Conservation (phyloP, 2,329 filamentous ascomycete species). For the Ceratocystis cacaofunesta region DNA sequence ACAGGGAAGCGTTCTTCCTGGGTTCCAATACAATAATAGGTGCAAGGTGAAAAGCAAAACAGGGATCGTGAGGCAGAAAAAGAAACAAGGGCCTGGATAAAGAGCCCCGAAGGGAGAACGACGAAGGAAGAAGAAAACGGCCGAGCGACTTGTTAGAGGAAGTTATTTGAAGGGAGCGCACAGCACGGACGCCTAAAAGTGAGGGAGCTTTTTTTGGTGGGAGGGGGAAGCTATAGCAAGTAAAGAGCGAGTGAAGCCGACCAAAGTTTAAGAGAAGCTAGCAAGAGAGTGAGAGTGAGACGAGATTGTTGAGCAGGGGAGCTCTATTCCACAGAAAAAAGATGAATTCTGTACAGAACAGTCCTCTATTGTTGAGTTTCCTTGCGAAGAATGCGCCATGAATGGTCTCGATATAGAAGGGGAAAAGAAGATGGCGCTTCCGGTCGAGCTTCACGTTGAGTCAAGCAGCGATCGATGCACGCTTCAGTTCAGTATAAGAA, state of each 20-base stretch:
- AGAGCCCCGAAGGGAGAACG: not conserved
- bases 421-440: too few species aligned
- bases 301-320: not conserved
- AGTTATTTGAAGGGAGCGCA: conserved; percentile 1
- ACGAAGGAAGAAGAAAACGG: not conserved
- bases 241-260: not conserved
- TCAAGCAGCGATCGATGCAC: not conserved
- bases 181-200: not conserved
- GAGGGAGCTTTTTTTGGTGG: not conserved
- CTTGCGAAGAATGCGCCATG: too few species aligned
- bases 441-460: not conserved
- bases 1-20: not conserved
- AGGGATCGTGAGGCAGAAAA: conserved; percentile 6
- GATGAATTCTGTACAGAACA: too few species aligned
- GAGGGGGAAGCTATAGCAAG: not conserved
- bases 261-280: too few species aligned
- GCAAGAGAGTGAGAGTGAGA: not conserved
- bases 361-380: too few species aligned
- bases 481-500: not conserved
- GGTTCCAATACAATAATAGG: conserved; percentile 1
- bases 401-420: too few species aligned
- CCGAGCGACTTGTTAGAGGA: not conserved
- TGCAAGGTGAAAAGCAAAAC: not conserved
- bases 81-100: not conserved
- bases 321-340: too few species aligned